Percentiles rank a stretch among this genome's conserved stretches.
These are phyloP conservation scores for Tuber calosporum DNA, from an alignment of 495 filamentous ascomycete species.

Conservation along the genomic window DNA sequence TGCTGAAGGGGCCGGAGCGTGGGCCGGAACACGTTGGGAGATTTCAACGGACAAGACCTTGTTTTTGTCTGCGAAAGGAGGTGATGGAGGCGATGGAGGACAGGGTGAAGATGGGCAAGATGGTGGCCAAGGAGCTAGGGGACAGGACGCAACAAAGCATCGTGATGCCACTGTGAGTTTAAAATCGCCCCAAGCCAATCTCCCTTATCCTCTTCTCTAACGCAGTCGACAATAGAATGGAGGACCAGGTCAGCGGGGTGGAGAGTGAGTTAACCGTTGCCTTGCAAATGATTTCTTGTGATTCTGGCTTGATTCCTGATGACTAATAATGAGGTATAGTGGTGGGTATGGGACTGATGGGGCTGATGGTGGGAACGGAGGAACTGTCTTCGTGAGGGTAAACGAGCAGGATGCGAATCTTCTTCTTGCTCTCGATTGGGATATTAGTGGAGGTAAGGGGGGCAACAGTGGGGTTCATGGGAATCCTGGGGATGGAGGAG, in stretches of 20 bases:
- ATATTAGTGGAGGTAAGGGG: conserved; percentile 38
- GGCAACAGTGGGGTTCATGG: conserved; percentile 39
- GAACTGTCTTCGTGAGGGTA: conserved; percentile 39
- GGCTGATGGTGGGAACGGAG: conserved; percentile 42
- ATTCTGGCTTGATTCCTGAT: not conserved
- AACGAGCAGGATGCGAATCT: conserved; percentile 41
- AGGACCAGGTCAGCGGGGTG: conserved; percentile 38
- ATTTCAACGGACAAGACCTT: conserved; percentile 34
- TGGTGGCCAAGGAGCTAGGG: conserved; percentile 39
- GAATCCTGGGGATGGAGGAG: conserved; percentile 41
- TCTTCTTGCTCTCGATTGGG: conserved; percentile 41
- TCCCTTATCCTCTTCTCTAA: conserved; percentile 10
- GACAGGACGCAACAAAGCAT: conserved; percentile 38
- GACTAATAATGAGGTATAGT: conserved; percentile 9
- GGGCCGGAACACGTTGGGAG: conserved; percentile 37
- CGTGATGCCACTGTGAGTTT: conserved; percentile 32
- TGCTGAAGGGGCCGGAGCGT: conserved; percentile 10
- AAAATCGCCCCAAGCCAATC: conserved; percentile 3
- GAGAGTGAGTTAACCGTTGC: conserved; percentile 33
- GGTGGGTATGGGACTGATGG: conserved; percentile 38
- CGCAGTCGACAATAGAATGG: conserved; percentile 18
- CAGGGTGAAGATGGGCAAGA: conserved; percentile 42
- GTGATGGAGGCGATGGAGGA: conserved; percentile 43
- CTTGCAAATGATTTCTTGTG: not conserved
- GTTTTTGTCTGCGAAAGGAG: conserved; percentile 40